Evolutionary conservation across 2,329 filamentous ascomycete species (phyloP), one percentile per base, ranked within the genome.

Genomic region (Microthyrium microscopicum): DNA sequence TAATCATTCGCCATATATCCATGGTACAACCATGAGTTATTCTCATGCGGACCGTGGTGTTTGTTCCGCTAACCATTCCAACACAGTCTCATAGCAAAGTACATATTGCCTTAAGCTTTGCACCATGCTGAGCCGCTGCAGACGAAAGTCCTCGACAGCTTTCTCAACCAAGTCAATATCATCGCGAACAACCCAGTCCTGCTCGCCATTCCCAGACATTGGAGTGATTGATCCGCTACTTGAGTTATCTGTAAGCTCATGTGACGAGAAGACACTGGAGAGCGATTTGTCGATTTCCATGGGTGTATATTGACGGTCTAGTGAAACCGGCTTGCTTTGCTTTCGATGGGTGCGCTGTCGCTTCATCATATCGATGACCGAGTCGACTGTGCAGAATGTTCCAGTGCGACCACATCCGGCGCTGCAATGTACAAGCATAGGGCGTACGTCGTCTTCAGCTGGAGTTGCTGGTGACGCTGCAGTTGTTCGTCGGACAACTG

Each of bases 341-440:
- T 27, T 27, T 11, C 16, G 22, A 15, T 34, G 16, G 13, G 33
- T 32, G 16, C 16, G 26, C 54, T 93, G 84, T n/a, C 81, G 73
- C 59, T 93, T 93, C 39, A 98, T 60, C 80, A 94, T 92, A 54
- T 94, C 85, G 36, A 95, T 77, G 6, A 95, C 89, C 25, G 78
- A 87, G 52, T 95, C 89, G 12, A 95, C 84, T 0, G 89, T 92
- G 53, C 89, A 95, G 50, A 95, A 98, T 0, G 89, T 87, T 3
- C 89, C 89, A 0, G 89, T 98, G 11, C 89, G 77, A 1, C 89
- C 89, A 55, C 89, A 98, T 0, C 89, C 89, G 4, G 89, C 89
- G 34, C 83, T 92, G 57, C 89, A 98, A 52, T 98, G 89, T 1
- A 98, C 87, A 16, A 98, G 54, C 44, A 94, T 73, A 5, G 87